Conservation (phyloP, 1,284 basidiomycete genomes). For the Trichosporon coremiiforme region DNA sequence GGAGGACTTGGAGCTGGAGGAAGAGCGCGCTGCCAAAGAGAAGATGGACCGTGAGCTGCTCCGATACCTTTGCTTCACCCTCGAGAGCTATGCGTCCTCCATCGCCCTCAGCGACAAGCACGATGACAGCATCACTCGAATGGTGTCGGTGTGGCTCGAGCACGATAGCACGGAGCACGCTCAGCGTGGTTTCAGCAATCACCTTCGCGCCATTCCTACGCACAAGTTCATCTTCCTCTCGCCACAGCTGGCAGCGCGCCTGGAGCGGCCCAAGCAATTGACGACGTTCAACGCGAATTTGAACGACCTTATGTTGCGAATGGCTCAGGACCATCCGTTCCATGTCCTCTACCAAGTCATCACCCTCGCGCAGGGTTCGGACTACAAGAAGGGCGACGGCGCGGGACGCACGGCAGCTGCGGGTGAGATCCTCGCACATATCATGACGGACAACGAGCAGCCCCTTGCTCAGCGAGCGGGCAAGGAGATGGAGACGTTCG, state of each 20-base stretch:
- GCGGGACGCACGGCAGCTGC: constrained; percentile 69
- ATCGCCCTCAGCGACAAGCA: constrained; percentile 69
- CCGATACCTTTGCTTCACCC: constrained; percentile 70
- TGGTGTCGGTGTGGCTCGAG: constrained; percentile 86
- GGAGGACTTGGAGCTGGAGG: constrained; percentile 61
- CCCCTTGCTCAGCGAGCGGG: constrained; percentile 59
- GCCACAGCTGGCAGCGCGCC: constrained; percentile 87
- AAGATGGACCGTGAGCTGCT: constrained; percentile 65
- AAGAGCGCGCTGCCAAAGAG: constrained; percentile 59
- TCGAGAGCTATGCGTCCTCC: constrained; percentile 79
- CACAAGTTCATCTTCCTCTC: constrained; percentile 86
- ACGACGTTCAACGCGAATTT: constrained; percentile 67
- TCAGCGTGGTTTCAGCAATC: constrained; percentile 58
- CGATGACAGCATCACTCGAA: constrained; percentile 75
- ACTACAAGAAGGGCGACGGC: constrained; percentile 19
- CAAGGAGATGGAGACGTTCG: constrained; percentile 67
- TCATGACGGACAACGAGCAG: constrained; percentile 70
- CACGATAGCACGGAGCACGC: constrained; percentile 63
- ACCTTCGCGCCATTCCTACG: constrained; percentile 65
- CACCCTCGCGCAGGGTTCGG: constrained; percentile 58
- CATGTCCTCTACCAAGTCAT: constrained; percentile 90
- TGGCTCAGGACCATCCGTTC: constrained; percentile 90
- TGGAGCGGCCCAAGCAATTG: constrained; percentile 61
- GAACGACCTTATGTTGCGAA: constrained; percentile 67
- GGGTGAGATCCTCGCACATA: constrained; percentile 68